phyloP scores from a whole-genome alignment of 2,329 filamentous ascomycete genomes.

The Chaetomium strumarium region DNA sequence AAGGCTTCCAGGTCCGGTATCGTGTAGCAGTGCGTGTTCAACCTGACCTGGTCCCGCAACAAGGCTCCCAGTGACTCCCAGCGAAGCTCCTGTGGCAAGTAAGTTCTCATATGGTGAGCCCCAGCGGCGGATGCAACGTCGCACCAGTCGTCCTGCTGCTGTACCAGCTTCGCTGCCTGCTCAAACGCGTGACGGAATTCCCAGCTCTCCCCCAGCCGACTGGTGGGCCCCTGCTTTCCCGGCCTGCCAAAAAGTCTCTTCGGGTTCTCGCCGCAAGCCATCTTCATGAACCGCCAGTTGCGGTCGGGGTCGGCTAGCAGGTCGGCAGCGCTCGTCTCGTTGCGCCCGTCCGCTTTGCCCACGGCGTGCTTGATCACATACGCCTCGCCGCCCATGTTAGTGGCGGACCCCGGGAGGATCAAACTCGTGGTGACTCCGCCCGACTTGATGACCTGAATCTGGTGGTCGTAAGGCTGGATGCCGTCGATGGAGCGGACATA shows the following conservation, averaged over 20 bases:
- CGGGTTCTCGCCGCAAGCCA: slow-evolving; percentile 68
- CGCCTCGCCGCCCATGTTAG: slow-evolving; percentile 68
- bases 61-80: slow-evolving; percentile 60
- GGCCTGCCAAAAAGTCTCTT: slow-evolving; percentile 54
- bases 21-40: slow-evolving; percentile 69
- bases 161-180: slow-evolving; percentile 50
- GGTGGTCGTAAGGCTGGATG: slow-evolving; percentile 56
- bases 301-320: slow-evolving; percentile 61
- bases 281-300: slow-evolving; percentile 67
- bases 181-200: slow-evolving; percentile 64
- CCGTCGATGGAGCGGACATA: slow-evolving; percentile 63
- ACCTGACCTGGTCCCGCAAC: slow-evolving; percentile 59
- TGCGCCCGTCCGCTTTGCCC: slow-evolving; percentile 51
- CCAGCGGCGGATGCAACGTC: slow-evolving; percentile 46
- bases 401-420: slow-evolving; percentile 62
- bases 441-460: slow-evolving; percentile 64
- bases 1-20: slow-evolving; percentile 64
- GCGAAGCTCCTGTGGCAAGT: slow-evolving; percentile 56
- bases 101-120: slow-evolving; percentile 45
- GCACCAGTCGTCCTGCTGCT: slow-evolving; percentile 64
- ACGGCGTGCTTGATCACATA: slow-evolving; percentile 64
- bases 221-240: slow-evolving; percentile 50
- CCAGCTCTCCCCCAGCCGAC: slow-evolving; percentile 63
- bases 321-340: slow-evolving; percentile 57
- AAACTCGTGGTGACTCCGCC: slow-evolving; percentile 66